Conservation (phyloP, 2,329 filamentous ascomycete species). For the Aspergillus sp. region DNA sequence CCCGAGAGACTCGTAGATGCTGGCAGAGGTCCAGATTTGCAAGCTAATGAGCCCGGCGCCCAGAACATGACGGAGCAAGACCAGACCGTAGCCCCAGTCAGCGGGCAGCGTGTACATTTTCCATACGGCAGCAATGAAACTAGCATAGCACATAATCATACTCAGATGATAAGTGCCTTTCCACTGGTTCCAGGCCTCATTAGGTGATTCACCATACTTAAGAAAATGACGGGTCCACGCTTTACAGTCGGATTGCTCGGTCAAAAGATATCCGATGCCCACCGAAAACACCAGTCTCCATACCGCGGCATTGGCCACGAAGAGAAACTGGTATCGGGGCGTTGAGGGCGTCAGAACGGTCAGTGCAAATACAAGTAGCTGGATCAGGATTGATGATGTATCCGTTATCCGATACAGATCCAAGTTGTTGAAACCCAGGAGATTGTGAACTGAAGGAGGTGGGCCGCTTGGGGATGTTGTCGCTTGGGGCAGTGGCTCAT, state of each 20-base stretch:
- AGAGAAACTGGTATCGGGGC: conserved; percentile 71
- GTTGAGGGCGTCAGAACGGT: conserved; percentile 78
- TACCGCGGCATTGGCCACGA: conserved; percentile 74
- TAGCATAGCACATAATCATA: conserved; percentile 84
- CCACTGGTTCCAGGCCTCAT: conserved; percentile 97
- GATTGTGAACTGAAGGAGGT: conserved; percentile 74
- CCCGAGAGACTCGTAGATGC: conserved; percentile 91
- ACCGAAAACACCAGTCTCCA: conserved; percentile 93
- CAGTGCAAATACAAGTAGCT: conserved; percentile 72
- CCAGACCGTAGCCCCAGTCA: conserved; percentile 85
- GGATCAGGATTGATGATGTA: conserved; percentile 73
- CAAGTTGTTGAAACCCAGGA: conserved; percentile 79
- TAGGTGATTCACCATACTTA: conserved; percentile 87
- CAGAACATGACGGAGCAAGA: conserved; percentile 81
- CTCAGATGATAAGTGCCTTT: conserved; percentile 93
- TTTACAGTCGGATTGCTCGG: conserved; percentile 84
- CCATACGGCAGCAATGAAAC: conserved; percentile 88
- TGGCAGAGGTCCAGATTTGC: conserved; percentile 89
- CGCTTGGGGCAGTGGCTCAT: conserved; percentile 41
- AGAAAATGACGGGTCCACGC: conserved; percentile 97
- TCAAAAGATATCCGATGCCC: conserved; percentile 82
- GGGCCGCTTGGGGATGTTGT: conserved; percentile 49
- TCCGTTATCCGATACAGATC: conserved; percentile 89
- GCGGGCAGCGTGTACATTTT: conserved; percentile 90
- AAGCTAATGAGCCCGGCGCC: conserved; percentile 78